Percentiles rank a stretch among this genome's conserved stretches.
phyloP scores from a whole-genome alignment of 2,329 filamentous ascomycete species.

The Claviceps paspali region DNA sequence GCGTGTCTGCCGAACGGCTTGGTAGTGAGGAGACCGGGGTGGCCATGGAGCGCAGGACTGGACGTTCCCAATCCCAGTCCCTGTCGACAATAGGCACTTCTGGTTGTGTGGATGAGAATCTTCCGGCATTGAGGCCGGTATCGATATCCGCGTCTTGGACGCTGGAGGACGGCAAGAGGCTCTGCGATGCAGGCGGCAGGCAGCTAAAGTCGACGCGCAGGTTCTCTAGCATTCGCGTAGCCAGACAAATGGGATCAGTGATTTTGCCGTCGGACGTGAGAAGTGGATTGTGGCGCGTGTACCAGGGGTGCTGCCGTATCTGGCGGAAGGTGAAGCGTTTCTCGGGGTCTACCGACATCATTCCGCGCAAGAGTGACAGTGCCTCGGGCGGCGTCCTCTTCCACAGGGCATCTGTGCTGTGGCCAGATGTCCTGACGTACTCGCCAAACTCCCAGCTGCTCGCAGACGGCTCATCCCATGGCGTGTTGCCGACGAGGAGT shows the following conservation, averaged over 20 bases:
- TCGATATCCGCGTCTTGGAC: slow-evolving; percentile 59
- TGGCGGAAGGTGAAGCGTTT: slow-evolving; percentile 74
- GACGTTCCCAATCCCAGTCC: slow-evolving; percentile 79
- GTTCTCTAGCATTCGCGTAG: slow-evolving; percentile 88
- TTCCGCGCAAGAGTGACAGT: slow-evolving; percentile 73
- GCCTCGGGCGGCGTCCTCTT: slow-evolving; percentile 56
- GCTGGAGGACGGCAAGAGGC: slow-evolving; percentile 12
- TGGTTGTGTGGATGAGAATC: slow-evolving; percentile 71
- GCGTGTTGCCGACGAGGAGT: slow-evolving; percentile 85
- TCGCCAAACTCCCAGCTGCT: slow-evolving; percentile 85
- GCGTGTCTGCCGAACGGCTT: slow-evolving; percentile 16
- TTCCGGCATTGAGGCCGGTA: slow-evolving; percentile 24
- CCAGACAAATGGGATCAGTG: slow-evolving; percentile 65
- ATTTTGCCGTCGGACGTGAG: slow-evolving; percentile 60
- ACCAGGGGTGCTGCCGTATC: slow-evolving; percentile 89
- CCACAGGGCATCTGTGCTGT: slow-evolving; percentile 78
- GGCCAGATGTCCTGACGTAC: slow-evolving; percentile 66
- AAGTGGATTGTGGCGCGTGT: slow-evolving; percentile 66
- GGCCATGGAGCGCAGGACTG: slow-evolving; percentile 39
- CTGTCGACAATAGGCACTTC: slow-evolving; percentile 60
- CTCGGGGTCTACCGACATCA: slow-evolving; percentile 68
- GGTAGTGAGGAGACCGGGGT: slow-evolving; percentile 22
- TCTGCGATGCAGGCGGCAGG: slow-evolving; percentile 38
- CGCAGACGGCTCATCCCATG: slow-evolving; percentile 84
- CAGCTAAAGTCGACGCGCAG: slow-evolving; percentile 78